phyloP scores from a whole-genome alignment of 1,284 basidiomycete species.

The Somion occarium region DNA sequence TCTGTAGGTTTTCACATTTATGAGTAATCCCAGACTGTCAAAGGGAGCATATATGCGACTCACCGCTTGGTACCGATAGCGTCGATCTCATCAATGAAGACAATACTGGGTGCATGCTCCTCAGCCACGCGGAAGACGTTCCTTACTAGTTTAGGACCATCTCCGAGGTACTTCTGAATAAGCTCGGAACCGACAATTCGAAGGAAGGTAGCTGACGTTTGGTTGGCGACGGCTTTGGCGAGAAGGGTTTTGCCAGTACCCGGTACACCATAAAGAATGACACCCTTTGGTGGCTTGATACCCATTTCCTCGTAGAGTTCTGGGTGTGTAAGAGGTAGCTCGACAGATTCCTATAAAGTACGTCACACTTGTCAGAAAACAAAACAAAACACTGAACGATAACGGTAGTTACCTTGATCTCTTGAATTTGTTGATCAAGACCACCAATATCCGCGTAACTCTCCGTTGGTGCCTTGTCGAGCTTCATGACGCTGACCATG shows the following conservation, averaged over 20 bases:
- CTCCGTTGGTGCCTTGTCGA: slow-evolving; percentile 98
- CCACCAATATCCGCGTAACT: slow-evolving; percentile 99
- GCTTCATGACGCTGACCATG: slow-evolving; percentile 97
- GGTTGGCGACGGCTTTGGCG: slow-evolving; percentile 98
- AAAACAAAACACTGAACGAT: slow-evolving; percentile 14
- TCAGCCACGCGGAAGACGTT: slow-evolving; percentile 97
- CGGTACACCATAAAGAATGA: slow-evolving; percentile 97
- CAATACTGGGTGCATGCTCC: slow-evolving; percentile 97
- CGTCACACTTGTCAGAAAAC: slow-evolving; percentile 5
- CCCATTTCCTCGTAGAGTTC: slow-evolving; percentile 99
- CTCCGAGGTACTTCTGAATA: slow-evolving; percentile 99
- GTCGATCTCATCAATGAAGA: slow-evolving; percentile 99
- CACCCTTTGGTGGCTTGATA: slow-evolving; percentile 97
- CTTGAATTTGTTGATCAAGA: slow-evolving; percentile 94
- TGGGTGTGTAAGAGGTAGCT: slow-evolving; percentile 96
- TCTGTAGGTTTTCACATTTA: slow-evolving; percentile 30
- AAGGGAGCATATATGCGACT: slow-evolving; percentile 17
- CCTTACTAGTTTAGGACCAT: slow-evolving; percentile 98
- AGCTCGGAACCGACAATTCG: slow-evolving; percentile 98
- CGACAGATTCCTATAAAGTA: slow-evolving; percentile 83
- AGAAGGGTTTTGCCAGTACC: slow-evolving; percentile 98
- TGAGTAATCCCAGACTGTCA: background rate
- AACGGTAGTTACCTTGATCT: slow-evolving; percentile 74
- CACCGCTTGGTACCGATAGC: slow-evolving; percentile 98
- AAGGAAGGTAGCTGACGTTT: slow-evolving; percentile 97